These are phyloP conservation scores for Botrytis elliptica DNA, from an alignment of 2,329 filamentous ascomycete species.

Conservation along the genomic window DNA sequence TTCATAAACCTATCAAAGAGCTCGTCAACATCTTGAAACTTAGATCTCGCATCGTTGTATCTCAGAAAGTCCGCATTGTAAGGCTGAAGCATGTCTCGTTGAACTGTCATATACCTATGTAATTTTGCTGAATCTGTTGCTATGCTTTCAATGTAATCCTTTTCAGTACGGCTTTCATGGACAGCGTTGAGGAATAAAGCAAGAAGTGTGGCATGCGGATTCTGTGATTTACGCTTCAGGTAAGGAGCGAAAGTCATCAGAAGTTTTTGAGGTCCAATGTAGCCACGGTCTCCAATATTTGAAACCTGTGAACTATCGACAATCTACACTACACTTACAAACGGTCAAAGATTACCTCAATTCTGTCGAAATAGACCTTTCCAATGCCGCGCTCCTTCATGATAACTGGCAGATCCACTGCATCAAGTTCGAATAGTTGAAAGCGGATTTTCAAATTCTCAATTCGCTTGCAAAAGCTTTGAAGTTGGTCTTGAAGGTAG, in stretches of 20 bases:
- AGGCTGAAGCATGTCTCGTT: neutral
- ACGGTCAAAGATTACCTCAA: neutral
- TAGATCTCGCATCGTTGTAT: neutral
- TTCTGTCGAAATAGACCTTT: slow-evolving; percentile 13
- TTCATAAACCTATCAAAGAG: slow-evolving; percentile 11
- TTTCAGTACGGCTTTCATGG: neutral
- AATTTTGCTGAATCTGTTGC: neutral
- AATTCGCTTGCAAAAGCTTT: slow-evolving; percentile 8
- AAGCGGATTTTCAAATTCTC: neutral
- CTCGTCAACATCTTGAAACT: neutral
- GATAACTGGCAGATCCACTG: neutral
- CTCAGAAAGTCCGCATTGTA: slow-evolving; percentile 1
- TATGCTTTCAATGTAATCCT: neutral
- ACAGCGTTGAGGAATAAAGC: slow-evolving; percentile 21
- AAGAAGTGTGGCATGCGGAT: slow-evolving; percentile 22
- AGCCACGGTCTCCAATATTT: slow-evolving; percentile 17
- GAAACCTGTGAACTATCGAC: neutral
- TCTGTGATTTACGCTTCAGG: slow-evolving; percentile 11
- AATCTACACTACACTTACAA: no score
- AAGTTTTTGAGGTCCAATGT: slow-evolving; percentile 5
- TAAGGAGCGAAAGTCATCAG: slow-evolving; percentile 7
- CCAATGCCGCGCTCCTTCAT: neutral
- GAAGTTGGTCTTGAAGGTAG: slow-evolving; percentile 7
- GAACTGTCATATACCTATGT: neutral
- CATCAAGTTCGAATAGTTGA: slow-evolving; percentile 10